Conservation (phyloP, 345 rosid genomes). For the Pistacia vera region DNA sequence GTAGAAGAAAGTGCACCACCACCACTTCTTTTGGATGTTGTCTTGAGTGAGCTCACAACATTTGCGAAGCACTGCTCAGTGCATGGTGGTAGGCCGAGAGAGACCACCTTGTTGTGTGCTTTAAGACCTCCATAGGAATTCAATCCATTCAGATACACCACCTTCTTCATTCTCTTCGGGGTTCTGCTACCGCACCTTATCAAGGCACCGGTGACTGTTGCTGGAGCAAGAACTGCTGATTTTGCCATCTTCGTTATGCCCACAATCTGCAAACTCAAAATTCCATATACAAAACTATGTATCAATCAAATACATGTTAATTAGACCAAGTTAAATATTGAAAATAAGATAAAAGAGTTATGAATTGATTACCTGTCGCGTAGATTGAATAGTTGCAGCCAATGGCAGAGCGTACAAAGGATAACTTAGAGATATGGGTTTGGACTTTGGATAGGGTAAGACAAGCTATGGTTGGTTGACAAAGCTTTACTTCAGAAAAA, state of each 20-base stretch:
- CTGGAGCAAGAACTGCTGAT: conserved; percentile 25
- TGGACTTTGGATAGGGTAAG: conserved; percentile 16
- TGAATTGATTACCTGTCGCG: background rate
- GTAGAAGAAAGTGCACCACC: conserved; percentile 46
- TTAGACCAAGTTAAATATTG: background rate
- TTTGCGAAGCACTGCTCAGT: conserved; percentile 46
- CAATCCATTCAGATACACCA: conserved; percentile 37
- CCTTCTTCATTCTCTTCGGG: conserved; percentile 30
- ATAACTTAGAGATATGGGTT: background rate
- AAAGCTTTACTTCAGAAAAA: background rate
- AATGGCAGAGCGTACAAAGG: background rate
- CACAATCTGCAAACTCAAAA: background rate
- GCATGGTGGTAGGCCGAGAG: conserved; percentile 38
- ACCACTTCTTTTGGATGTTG: conserved; percentile 11
- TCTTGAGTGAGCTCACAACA: conserved; percentile 33
- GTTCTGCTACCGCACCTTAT: conserved; percentile 16
- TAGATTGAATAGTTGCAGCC: background rate
- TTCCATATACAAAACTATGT: no score
- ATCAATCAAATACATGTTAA: no score
- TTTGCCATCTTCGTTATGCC: conserved; percentile 34
- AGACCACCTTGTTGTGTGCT: conserved; percentile 41
- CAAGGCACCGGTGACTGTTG: conserved; percentile 28
- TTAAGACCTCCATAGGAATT: conserved; percentile 47
- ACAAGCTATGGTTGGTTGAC: conserved; percentile 6
- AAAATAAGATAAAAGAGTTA: background rate